A percentile compares a stretch with the other conserved stretches of the same genome.
Evolutionary conservation across 768 basidiomycete genomes (phyloP).

Genomic region (Hortiboletus flavorubellus): DNA sequence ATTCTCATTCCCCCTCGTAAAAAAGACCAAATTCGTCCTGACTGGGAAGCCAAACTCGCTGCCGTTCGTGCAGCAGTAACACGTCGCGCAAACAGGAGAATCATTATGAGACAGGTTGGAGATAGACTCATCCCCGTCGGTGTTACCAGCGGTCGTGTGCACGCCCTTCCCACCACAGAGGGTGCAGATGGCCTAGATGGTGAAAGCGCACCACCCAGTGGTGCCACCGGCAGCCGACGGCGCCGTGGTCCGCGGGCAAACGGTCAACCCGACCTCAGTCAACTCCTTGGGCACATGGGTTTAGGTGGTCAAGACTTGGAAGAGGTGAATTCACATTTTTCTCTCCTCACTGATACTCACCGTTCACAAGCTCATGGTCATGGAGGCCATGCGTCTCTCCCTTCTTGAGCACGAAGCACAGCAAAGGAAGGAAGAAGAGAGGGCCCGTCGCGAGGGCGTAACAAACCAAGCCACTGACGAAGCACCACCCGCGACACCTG

Average conservation of each 20-base stretch:
- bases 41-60: constrained; percentile 96
- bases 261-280: constrained; percentile 57
- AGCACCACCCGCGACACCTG: constrained; percentile 10
- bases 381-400: constrained; percentile 98
- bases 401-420: constrained; percentile 94
- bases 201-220: constrained; percentile 31
- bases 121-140: constrained; percentile 97
- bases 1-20: constrained; percentile 5
- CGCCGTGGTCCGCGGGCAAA: constrained; percentile 53
- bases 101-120: constrained; percentile 98
- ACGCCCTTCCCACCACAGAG: constrained; percentile 59
- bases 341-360: constrained; percentile 13
- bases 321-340: constrained; percentile 59
- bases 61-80: constrained; percentile 93
- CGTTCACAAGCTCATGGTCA: constrained; percentile 79
- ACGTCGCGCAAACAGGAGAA: constrained; percentile 91
- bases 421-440: constrained; percentile 74
- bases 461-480: constrained; percentile 35
- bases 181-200: constrained; percentile 42
- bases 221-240: constrained; percentile 48
- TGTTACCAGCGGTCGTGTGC: constrained; percentile 84
- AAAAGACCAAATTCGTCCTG: constrained; percentile 92
- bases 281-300: constrained; percentile 58
- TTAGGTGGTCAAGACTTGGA: constrained; percentile 87
- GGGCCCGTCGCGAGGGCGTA: constrained; percentile 48